Percentiles rank a stretch among this genome's conserved stretches.
Evolutionary conservation across 2,329 filamentous ascomycete genomes (phyloP).

Genomic region (Colletotrichum endophyticum): DNA sequence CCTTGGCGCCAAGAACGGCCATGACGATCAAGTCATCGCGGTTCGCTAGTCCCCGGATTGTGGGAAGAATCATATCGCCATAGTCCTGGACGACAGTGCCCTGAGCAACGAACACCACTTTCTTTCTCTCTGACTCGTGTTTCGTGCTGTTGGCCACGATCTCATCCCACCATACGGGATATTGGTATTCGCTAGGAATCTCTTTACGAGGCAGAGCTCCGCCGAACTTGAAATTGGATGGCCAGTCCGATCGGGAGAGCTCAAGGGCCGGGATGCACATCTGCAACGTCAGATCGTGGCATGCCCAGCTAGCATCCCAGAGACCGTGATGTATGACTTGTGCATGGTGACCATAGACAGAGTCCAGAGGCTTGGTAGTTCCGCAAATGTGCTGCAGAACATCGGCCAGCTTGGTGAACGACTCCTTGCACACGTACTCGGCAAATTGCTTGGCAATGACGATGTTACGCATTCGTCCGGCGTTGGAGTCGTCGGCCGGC

Average conservation of each 20-base stretch:
- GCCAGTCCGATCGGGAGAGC: constrained; percentile 38
- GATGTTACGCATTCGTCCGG: not conserved
- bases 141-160: constrained; percentile 29
- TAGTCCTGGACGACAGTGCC: constrained; percentile 48
- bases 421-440: not conserved
- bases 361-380: not conserved
- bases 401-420: not conserved
- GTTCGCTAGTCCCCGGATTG: constrained; percentile 43
- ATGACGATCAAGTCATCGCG: constrained; percentile 39
- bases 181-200: constrained; percentile 29
- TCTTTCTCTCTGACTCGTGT: constrained; percentile 29
- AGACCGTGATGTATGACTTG: not conserved
- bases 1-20: constrained; percentile 31
- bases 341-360: not conserved
- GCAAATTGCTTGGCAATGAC: not conserved
- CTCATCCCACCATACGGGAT: constrained; percentile 50
- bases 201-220: constrained; percentile 42
- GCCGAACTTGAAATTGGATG: constrained; percentile 43
- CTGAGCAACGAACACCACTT: constrained; percentile 50
- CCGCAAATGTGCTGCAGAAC: not conserved
- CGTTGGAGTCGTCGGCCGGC: constrained; percentile 8
- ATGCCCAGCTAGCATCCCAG: not conserved
- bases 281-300: constrained; percentile 28
- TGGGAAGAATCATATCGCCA: constrained; percentile 47
- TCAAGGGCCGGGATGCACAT: constrained; percentile 44